These are phyloP conservation scores for Paulownia fortunei DNA, from an alignment of 257 asterid genomes.

Conservation along the genomic window DNA sequence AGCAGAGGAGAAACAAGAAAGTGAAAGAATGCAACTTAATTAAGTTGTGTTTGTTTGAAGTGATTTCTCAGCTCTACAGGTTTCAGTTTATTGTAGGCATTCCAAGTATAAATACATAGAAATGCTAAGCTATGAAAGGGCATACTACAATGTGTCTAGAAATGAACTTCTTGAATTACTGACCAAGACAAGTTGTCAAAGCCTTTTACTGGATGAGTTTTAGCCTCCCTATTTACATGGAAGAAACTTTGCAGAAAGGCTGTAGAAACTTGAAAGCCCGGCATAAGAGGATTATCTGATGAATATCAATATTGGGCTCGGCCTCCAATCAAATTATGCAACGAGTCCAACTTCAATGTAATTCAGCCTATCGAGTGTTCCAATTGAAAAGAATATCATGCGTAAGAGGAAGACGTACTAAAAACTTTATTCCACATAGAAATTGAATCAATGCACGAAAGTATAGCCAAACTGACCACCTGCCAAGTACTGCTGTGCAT, in stretches of 20 bases:
- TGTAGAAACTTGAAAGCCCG: neutral
- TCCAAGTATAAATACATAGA: neutral
- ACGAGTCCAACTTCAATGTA: neutral
- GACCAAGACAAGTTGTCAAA: neutral
- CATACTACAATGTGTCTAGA: neutral
- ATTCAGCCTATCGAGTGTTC: neutral
- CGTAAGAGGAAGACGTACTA: neutral
- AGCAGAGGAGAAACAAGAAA: neutral
- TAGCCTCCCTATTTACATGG: neutral
- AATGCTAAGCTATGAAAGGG: neutral
- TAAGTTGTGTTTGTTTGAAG: neutral
- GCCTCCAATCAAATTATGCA: neutral
- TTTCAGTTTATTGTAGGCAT: neutral
- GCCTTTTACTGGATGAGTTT: neutral
- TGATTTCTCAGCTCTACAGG: neutral
- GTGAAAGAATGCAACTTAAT: neutral
- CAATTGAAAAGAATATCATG: too few species aligned
- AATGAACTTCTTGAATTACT: neutral
- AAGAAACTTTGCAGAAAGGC: neutral
- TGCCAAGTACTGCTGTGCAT: neutral
- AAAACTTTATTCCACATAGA: neutral
- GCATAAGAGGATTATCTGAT: neutral
- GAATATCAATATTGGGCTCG: neutral
- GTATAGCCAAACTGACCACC: neutral
- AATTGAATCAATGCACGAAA: neutral